phyloP scores from a whole-genome alignment of 164 flowering plant genomes.

The Chimonanthus salicifolius region DNA sequence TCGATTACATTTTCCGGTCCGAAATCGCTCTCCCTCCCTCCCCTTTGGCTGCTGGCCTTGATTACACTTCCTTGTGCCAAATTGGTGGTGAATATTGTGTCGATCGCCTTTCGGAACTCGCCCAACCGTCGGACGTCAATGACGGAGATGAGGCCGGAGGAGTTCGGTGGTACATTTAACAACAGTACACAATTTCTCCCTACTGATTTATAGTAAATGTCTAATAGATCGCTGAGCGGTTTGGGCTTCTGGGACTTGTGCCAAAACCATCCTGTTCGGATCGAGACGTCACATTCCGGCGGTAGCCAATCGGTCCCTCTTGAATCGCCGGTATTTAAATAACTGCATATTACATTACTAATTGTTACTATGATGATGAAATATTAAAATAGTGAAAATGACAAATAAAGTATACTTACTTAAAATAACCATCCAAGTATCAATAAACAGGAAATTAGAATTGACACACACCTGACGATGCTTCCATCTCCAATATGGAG shows the following conservation, averaged over 20 bases:
- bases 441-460: too few relatives aligned
- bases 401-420: too few relatives aligned
- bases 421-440: too few relatives aligned
- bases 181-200: slow-evolving; percentile 79
- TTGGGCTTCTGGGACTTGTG: slow-evolving; percentile 40
- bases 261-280: slow-evolving; percentile 57
- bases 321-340: slow-evolving; percentile 65
- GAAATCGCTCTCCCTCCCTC: slow-evolving; percentile 48
- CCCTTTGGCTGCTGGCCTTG: slow-evolving; percentile 74
- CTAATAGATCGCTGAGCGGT: slow-evolving; percentile 48
- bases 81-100: slow-evolving; percentile 56
- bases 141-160: slow-evolving; percentile 65
- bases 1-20: slow-evolving; percentile 35
- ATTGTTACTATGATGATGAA: too few relatives aligned
- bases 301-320: slow-evolving; percentile 83
- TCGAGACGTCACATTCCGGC: slow-evolving; percentile 83
- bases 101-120: slow-evolving; percentile 50
- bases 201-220: slow-evolving; percentile 86
- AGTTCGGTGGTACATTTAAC: slow-evolving; percentile 83
- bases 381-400: too few relatives aligned
- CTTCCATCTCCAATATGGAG: slow-evolving; percentile 31
- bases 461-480: slow-evolving; percentile 40
- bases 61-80: slow-evolving; percentile 38
- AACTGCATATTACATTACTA: slow-evolving; percentile 29
- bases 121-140: slow-evolving; percentile 39